Evolutionary conservation across 805 yeast species (phyloP).

Genomic region (Nakazawaea wyomingensis): DNA sequence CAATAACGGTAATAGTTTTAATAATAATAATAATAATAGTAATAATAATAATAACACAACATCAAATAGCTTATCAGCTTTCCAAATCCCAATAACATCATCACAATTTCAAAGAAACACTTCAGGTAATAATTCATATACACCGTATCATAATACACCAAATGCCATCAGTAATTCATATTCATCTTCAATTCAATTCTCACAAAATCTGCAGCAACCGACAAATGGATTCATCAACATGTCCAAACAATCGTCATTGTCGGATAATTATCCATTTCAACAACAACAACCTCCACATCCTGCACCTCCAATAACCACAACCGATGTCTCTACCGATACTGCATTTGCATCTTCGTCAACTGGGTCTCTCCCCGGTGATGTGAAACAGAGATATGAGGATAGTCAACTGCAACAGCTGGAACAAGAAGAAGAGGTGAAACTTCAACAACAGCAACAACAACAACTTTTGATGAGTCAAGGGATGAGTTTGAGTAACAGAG

Average conservation of each 20-base stretch:
- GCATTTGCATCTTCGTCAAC: conserved; percentile 34
- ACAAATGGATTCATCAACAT: conserved; percentile 16
- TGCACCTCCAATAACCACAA: conserved; percentile 47
- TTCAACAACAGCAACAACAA: conserved; percentile 9
- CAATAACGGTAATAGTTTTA: too few relatives aligned
- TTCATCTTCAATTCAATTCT: conserved; percentile 2
- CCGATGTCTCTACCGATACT: conserved; percentile 45
- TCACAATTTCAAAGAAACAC: conserved; percentile 22
- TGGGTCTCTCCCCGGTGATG: conserved; percentile 27
- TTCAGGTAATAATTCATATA: conserved; percentile 21
- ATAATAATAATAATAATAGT: conserved; percentile 12
- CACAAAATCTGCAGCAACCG: conserved; percentile 13
- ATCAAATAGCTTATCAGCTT: conserved; percentile 8
- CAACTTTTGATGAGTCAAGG: background rate
- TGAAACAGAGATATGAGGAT: conserved; percentile 6
- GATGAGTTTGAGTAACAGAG: background rate
- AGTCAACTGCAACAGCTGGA: conserved; percentile 15
- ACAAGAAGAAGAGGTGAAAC: conserved; percentile 16
- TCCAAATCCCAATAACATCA: conserved; percentile 19
- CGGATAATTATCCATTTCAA: conserved; percentile 12
- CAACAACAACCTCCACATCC: conserved; percentile 29
- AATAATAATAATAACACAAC: conserved; percentile 9
- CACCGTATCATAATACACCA: conserved; percentile 42
- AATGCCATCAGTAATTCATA: conserved; percentile 39
- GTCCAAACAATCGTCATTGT: conserved; percentile 13